Percentiles rank a stretch among this genome's conserved stretches.
phyloP scores from a whole-genome alignment of 306 rosid genomes.

The Alnus rubra region DNA sequence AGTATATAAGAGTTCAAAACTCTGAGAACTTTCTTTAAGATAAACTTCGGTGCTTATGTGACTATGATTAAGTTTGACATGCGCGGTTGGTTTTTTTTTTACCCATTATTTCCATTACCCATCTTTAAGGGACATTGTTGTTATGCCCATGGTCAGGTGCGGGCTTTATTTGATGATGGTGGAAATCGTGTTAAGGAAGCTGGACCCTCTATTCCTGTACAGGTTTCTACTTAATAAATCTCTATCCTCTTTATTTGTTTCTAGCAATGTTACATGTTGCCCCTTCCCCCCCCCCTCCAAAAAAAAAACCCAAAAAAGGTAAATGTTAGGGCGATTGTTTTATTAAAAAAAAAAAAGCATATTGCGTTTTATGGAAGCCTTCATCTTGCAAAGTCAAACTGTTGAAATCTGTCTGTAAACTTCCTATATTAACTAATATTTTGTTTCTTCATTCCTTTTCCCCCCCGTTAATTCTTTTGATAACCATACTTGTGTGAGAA shows the following conservation, averaged over 20 bases:
- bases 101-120: constrained; percentile 4
- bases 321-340: too few relatives aligned
- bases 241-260: background rate
- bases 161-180: constrained; percentile 92
- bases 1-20: constrained; percentile 24
- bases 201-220: constrained; percentile 88
- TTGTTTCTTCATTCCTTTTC: too few relatives aligned
- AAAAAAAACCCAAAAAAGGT: too few relatives aligned
- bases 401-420: background rate
- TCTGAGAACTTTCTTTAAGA: constrained; percentile 5
- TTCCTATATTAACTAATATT: background rate
- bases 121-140: constrained; percentile 23
- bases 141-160: constrained; percentile 51
- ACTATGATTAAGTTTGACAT: constrained; percentile 7
- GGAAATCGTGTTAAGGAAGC: constrained; percentile 84
- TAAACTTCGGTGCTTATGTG: constrained; percentile 16
- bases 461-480: too few relatives aligned
- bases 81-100: constrained; percentile 9
- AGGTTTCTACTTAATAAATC: constrained; percentile 37
- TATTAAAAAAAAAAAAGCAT: too few relatives aligned
- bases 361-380: background rate
- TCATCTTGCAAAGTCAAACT: background rate
- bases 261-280: too few relatives aligned
- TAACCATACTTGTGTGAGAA: background rate
- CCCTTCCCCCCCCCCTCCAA: too few relatives aligned